Evolutionary conservation across 2,329 filamentous ascomycete genomes (phyloP).

Genomic region (Furcasterigmium sp.): DNA sequence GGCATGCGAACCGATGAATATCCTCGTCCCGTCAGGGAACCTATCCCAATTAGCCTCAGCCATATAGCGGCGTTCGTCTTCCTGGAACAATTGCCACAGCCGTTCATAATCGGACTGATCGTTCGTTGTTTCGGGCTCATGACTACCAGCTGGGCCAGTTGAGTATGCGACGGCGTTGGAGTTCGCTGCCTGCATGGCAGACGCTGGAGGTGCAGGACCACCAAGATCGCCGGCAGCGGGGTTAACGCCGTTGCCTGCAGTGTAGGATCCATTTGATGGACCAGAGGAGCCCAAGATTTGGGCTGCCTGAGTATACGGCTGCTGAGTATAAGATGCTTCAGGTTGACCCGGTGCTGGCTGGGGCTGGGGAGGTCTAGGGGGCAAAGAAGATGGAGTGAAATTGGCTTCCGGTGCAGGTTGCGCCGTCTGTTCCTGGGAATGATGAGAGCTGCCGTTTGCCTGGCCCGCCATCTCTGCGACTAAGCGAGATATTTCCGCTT

Average conservation of each 20-base stretch:
- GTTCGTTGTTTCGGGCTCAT: slow-evolving; percentile 22
- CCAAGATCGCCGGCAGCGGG: no score
- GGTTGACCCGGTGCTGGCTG: slow-evolving; percentile 21
- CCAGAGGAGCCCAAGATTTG: no score
- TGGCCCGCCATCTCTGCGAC: slow-evolving; percentile 35
- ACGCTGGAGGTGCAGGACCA: slow-evolving; percentile 22
- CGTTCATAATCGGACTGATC: slow-evolving; percentile 49
- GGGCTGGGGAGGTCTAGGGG: slow-evolving; percentile 38
- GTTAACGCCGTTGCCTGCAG: no score
- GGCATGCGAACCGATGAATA: slow-evolving; percentile 68
- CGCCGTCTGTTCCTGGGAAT: no score
- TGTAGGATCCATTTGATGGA: no score
- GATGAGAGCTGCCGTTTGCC: slow-evolving; percentile 22
- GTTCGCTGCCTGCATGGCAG: slow-evolving; percentile 19
- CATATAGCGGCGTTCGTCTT: slow-evolving; percentile 69
- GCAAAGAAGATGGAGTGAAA: slow-evolving; percentile 33
- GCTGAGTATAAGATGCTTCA: background rate
- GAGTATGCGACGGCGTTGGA: slow-evolving; percentile 25
- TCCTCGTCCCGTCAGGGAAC: slow-evolving; percentile 69
- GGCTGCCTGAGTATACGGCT: no score
- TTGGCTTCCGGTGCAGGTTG: background rate
- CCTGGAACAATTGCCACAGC: slow-evolving; percentile 67
- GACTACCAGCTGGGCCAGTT: slow-evolving; percentile 19
- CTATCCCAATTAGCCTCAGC: slow-evolving; percentile 76
- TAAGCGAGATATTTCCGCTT: slow-evolving; percentile 33